Evolutionary conservation across 768 basidiomycete genomes (phyloP).

Genomic region (Naganishia vaughanmartiniae): DNA sequence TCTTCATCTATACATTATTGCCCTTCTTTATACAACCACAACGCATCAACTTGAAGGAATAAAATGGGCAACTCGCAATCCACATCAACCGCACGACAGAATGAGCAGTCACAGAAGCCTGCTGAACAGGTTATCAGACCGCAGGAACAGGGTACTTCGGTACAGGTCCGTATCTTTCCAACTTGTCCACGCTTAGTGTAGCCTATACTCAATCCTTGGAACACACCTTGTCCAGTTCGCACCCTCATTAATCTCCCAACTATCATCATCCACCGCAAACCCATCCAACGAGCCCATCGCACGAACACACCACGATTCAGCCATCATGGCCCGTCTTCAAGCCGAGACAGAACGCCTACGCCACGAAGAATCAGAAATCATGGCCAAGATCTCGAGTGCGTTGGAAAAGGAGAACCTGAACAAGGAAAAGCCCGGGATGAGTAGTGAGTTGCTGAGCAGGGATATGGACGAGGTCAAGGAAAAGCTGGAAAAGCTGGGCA

Average conservation of each 20-base stretch:
- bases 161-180: conserved; percentile 40
- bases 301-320: conserved; percentile 37
- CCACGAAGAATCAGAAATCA: conserved; percentile 47
- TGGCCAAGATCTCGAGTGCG: conserved; percentile 46
- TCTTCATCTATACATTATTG: no score
- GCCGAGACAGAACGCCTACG: conserved; percentile 49
- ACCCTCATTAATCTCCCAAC: conserved; percentile 48
- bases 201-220: not conserved
- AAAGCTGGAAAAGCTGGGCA: conserved; percentile 48
- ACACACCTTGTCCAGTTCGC: conserved; percentile 43
- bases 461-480: conserved; percentile 52
- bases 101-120: conserved; percentile 7
- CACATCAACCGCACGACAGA: conserved; percentile 15
- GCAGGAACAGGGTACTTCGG: conserved; percentile 43
- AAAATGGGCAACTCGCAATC: conserved; percentile 31
- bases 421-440: conserved; percentile 47
- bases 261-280: conserved; percentile 38
- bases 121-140: conserved; percentile 47
- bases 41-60: not conserved
- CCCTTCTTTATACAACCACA: no score
- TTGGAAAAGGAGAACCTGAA: conserved; percentile 52
- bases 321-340: conserved; percentile 41
- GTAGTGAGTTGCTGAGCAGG: conserved; percentile 44
- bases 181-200: not conserved
- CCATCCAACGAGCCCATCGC: conserved; percentile 10